phyloP scores from a whole-genome alignment of 2,329 filamentous ascomycete genomes.

The Ascochyta clinopodiicola region DNA sequence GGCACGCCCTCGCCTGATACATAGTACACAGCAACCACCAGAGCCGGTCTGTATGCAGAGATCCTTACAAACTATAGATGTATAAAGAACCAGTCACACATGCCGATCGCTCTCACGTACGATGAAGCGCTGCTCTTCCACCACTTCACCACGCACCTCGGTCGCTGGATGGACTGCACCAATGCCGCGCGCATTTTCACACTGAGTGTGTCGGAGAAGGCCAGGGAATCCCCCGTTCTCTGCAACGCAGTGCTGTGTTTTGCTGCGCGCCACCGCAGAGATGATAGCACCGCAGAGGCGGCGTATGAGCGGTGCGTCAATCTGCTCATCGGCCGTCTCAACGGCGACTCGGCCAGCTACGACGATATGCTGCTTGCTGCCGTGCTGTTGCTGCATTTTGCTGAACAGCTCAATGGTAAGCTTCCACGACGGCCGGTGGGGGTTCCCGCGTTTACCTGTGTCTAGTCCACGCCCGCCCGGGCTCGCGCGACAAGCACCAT shows the following conservation, averaged over 20 bases:
- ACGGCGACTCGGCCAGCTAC: conserved; percentile 27
- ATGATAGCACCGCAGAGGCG: conserved; percentile 21
- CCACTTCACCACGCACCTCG: conserved; percentile 37
- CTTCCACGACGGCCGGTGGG: no score
- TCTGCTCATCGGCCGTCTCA: conserved; percentile 37
- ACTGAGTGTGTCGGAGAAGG: conserved; percentile 30
- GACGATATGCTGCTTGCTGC: conserved; percentile 38
- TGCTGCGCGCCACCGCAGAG: conserved; percentile 34
- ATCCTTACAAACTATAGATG: not conserved
- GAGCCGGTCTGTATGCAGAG: no score
- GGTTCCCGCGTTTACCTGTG: no score
- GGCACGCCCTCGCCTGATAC: no score
- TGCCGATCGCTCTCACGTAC: conserved; percentile 21
- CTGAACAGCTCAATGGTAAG: conserved; percentile 38
- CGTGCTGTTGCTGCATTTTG: conserved; percentile 42
- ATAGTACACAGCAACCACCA: no score
- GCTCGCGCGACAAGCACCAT: conserved; percentile 35
- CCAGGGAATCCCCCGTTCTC: conserved; percentile 32
- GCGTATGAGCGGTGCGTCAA: conserved; percentile 37
- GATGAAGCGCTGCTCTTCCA: conserved; percentile 36
- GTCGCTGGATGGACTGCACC: conserved; percentile 42
- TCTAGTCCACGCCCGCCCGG: conserved; percentile 14
- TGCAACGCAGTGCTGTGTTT: conserved; percentile 37
- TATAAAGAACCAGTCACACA: not conserved
- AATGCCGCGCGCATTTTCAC: conserved; percentile 39